Conservation (phyloP, 331 rosid species). For the Erythrophleum ivorense region DNA sequence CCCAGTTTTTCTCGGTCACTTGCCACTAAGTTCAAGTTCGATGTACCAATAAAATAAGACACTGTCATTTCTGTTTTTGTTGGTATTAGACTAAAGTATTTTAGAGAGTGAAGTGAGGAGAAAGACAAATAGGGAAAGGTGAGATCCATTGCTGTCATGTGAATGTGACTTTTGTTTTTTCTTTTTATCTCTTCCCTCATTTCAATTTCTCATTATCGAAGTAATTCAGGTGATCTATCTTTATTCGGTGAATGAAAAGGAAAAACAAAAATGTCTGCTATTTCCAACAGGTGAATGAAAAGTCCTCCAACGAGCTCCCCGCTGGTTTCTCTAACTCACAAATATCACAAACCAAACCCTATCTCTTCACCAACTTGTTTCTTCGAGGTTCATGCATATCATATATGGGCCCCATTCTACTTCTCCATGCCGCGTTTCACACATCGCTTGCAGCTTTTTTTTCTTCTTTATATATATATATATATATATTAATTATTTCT, state of each 20-base stretch:
- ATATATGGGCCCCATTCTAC: neutral
- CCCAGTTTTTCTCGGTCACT: neutral
- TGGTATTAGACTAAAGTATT: no score
- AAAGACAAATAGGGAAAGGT: no score
- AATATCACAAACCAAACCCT: neutral
- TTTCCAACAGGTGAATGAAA: neutral
- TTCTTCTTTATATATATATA: neutral
- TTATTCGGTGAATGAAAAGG: no score
- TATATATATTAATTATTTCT: neutral
- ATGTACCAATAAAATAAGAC: neutral
- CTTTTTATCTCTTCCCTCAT: no score
- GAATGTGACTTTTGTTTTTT: no score
- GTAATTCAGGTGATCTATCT: no score
- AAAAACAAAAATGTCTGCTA: no score
- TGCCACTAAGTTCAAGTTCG: neutral
- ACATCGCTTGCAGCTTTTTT: neutral
- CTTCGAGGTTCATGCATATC: no score
- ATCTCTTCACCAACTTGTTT: slow-evolving; percentile 1
- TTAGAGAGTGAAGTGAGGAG: no score
- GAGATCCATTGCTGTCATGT: no score
- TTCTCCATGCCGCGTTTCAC: neutral
- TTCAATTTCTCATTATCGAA: no score
- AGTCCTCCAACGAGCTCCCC: neutral
- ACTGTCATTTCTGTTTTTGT: neutral
- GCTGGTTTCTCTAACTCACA: neutral